Evolutionary conservation across 176 grass and related monocot species (phyloP), one percentile per base, ranked within the genome.

Genomic region (Tuctoria greenei): DNA sequence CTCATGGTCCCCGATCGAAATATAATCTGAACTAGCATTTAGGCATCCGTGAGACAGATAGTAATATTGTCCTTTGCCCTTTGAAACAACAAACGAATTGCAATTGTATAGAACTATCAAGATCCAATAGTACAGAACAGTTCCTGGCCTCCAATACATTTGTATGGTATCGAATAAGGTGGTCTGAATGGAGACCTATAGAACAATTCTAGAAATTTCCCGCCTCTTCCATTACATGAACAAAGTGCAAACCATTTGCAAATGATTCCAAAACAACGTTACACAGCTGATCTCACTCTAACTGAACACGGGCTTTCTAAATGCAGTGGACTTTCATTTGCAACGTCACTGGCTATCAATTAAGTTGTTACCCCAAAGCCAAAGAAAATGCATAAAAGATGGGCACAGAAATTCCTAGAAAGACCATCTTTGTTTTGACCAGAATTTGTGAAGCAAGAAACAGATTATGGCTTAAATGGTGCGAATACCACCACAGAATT

Each of bases 401-500:
- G 8, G 72, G 66, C 34, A 5, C 51, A 36, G 40, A 78, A 41
- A 52, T 72, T 61, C 60, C 73, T 6, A 54, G 47, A 61, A 78
- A 44, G 37, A n/a, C 4, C 34, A 35, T 37, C 40, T 3, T 67
- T 73, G 63, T 67, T 68, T 73, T 49, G 73, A 27, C 67, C 73
- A 82, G 52, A 34, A 87, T 67, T 67, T 79, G 52, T 61, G 51
- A 36, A 81, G 18, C 43, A 73, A 60, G 55, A 46, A 55, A 67
- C 62, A 63, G 8, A 76, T 83, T 70, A 97, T 73, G 88, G 90
- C 81, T 91, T 93, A 76, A 93, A 97, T 74, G 93, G 90, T 18
- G 93, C 31, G 3, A 31, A 31, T 31, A 31, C 31, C 31, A 31
- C 31, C 31, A 31, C 31, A 31, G 31, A 31, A 31, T 31, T 31